Percentiles rank a stretch among this genome's conserved stretches.
These are phyloP conservation scores for Teratosphaeria gauchensis DNA, from an alignment of 2,329 filamentous ascomycete species.

Conservation along the genomic window DNA sequence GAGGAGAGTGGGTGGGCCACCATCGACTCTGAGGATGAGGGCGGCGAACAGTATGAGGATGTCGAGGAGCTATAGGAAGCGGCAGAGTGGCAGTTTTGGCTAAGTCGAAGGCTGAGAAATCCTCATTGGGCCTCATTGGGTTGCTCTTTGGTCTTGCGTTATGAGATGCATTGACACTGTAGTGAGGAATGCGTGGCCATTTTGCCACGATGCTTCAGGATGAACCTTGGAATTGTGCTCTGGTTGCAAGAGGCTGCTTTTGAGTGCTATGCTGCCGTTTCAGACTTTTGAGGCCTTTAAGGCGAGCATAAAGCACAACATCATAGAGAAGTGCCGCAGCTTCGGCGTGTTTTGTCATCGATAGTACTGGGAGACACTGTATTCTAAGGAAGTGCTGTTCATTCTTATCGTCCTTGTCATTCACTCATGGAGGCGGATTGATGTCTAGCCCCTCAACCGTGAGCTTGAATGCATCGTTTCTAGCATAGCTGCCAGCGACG, in stretches of 20 bases:
- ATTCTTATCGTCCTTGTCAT: neutral
- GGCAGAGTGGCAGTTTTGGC: neutral
- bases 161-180: too few relatives aligned
- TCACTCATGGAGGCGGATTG: constrained; percentile 43
- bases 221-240: neutral
- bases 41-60: neutral
- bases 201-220: too few relatives aligned
- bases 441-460: constrained; percentile 52
- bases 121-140: neutral
- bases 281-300: neutral
- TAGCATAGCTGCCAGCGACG: constrained; percentile 74
- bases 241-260: neutral
- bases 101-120: neutral
- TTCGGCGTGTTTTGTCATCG: neutral
- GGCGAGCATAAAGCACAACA: neutral
- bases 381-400: neutral
- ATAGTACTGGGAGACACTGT: neutral
- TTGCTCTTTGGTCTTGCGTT: neutral
- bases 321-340: neutral
- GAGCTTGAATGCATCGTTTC: constrained; percentile 55
- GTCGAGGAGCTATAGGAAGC: neutral
- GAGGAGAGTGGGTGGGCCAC: neutral
- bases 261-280: neutral
- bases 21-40: neutral
- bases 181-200: too few relatives aligned